Percentiles rank a stretch among this genome's conserved stretches.
phyloP scores from a whole-genome alignment of 2,329 filamentous ascomycete genomes.

The Microsporum audouinii region DNA sequence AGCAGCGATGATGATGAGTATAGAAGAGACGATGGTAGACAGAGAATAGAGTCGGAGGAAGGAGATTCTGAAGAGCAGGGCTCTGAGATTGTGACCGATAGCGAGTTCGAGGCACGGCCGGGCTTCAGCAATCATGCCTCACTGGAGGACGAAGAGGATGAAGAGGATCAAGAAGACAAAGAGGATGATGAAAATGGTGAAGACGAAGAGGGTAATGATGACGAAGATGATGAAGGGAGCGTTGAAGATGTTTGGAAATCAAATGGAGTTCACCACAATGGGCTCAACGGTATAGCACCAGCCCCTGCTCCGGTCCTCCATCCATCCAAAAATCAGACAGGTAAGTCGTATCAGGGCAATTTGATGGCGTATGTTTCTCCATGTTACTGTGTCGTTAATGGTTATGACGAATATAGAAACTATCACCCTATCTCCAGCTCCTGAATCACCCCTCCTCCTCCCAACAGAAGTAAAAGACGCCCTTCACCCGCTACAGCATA shows the following conservation, averaged over 20 bases:
- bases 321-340: constrained; percentile 1
- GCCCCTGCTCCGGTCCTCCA: neutral
- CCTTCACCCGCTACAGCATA: constrained; percentile 50
- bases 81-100: constrained; percentile 12
- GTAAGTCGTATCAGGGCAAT: neutral
- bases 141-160: constrained; percentile 15
- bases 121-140: neutral
- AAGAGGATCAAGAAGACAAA: constrained; percentile 17
- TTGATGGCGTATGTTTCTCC: neutral
- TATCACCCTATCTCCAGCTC: constrained; percentile 12
- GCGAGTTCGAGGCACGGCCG: neutral
- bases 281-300: neutral
- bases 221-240: constrained; percentile 5
- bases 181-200: constrained; percentile 16
- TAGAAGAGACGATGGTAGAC: constrained; percentile 14
- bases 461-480: constrained; percentile 40
- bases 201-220: constrained; percentile 2
- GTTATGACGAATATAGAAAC: constrained; percentile 3
- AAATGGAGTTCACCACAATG: constrained; percentile 1
- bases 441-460: constrained; percentile 27
- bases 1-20: constrained; percentile 16
- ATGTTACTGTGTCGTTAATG: neutral
- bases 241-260: neutral
- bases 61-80: constrained; percentile 15
- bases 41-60: constrained; percentile 22